Evolutionary conservation across 352 stramenopile species (phyloP).

Genomic region (Phytophthora chlamydospora): DNA sequence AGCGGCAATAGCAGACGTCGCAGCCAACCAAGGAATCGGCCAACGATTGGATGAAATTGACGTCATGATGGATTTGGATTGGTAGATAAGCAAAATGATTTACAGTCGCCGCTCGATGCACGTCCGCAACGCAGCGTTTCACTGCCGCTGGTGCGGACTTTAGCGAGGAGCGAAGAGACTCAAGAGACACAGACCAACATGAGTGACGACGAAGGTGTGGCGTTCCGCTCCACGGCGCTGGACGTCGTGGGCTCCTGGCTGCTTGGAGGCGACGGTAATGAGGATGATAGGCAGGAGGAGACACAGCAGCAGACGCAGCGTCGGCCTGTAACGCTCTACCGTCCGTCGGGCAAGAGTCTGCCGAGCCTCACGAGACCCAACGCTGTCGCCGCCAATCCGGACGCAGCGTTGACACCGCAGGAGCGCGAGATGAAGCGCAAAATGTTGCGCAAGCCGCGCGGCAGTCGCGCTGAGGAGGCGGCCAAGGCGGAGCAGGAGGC

Average conservation of each 20-base stretch:
- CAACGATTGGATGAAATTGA: slow-evolving; percentile 24
- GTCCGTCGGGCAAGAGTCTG: slow-evolving; percentile 38
- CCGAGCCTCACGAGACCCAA: slow-evolving; percentile 42
- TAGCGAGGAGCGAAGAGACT: background rate
- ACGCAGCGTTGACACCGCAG: slow-evolving; percentile 49
- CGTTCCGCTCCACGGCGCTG: slow-evolving; percentile 61
- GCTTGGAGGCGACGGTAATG: slow-evolving; percentile 34
- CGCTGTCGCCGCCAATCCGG: slow-evolving; percentile 1
- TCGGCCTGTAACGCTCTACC: slow-evolving; percentile 60
- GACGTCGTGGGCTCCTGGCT: slow-evolving; percentile 75
- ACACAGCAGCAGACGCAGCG: slow-evolving; percentile 20
- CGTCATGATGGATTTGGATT: slow-evolving; percentile 4
- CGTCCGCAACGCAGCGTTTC: slow-evolving; percentile 14
- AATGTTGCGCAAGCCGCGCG: slow-evolving; percentile 61
- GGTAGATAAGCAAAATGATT: background rate
- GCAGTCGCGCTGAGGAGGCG: slow-evolving; percentile 40
- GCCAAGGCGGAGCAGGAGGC: slow-evolving; percentile 36
- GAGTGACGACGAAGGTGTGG: slow-evolving; percentile 57
- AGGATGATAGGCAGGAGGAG: slow-evolving; percentile 5
- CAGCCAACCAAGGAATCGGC: slow-evolving; percentile 43
- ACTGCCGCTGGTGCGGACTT: slow-evolving; percentile 16
- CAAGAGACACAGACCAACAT: slow-evolving; percentile 18
- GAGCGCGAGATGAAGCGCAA: slow-evolving; percentile 82
- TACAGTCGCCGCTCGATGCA: slow-evolving; percentile 1
- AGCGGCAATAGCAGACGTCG: background rate